Evolutionary conservation across 345 rosid species (phyloP).

Genomic region (Populus deltoides): DNA sequence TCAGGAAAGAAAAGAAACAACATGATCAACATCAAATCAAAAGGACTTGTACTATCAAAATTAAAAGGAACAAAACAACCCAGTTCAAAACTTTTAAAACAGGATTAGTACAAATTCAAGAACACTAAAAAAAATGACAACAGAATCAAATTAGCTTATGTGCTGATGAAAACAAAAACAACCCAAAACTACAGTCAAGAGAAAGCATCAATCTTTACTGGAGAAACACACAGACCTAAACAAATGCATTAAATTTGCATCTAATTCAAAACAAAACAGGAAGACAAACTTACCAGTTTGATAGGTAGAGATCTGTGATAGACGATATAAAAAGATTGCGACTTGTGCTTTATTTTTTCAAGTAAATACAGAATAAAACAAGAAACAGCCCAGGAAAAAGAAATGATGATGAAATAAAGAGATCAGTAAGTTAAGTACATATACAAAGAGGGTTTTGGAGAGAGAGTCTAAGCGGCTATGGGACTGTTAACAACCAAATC

Average conservation of each 20-base stretch:
- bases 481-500: neutral
- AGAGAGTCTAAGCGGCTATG: neutral
- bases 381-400: neutral
- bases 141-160: neutral
- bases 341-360: neutral
- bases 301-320: conserved; percentile 26
- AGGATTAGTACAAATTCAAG: neutral
- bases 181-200: conserved; percentile 14
- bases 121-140: neutral
- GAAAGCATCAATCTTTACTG: conserved; percentile 17
- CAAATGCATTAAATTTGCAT: neutral
- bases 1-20: neutral
- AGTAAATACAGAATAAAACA: neutral
- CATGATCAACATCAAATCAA: conserved; percentile 1
- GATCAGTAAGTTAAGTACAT: conserved; percentile 8
- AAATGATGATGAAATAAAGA: neutral
- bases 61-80: conserved; percentile 16
- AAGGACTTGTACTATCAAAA: neutral
- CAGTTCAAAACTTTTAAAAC: neutral
- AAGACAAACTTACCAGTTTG: conserved; percentile 22
- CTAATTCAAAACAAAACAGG: neutral
- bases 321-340: conserved; percentile 3
- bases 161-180: conserved; percentile 7
- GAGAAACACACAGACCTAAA: neutral
- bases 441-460: conserved; percentile 1